Evolutionary conservation across 768 basidiomycete genomes (phyloP), one percentile per base, ranked within the genome.

Genomic region (Pisolithus orientalis): DNA sequence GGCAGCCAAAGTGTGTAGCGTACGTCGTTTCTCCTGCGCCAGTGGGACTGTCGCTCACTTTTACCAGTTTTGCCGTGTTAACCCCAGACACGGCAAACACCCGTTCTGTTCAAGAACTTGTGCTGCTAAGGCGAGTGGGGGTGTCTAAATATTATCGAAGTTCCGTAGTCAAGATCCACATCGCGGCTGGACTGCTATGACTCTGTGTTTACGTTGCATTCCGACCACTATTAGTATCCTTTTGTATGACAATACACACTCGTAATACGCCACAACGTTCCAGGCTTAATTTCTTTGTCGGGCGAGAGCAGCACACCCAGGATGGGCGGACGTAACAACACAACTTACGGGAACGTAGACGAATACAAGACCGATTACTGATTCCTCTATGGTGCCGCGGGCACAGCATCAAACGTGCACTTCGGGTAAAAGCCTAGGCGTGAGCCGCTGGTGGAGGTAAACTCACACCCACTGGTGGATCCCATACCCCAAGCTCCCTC

Each of bases 401-500:
- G 2, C 34, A 34, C 11, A 34, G 14, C 14, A 14, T 34, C 5
- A 34, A 14, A 32, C 31, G 31, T 10, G 31, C 31, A 11, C 34
- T 34, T 13, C 11, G 14, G 14, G 28, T 29, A 7, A 7, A 7
- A 14, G 34, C 34, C 34, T 34, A 34, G 13, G 34, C 34, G 34
- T 11, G 34, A 32, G 31, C 31, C 11, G 9, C 31, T 3, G 13
- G 44, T 24, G 28, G 39, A 7, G 40, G 28, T 43, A 40, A 8
- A 16, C 39, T 43, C 17, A 43, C 24, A 25, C 40, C 40, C 16
- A 25, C 13, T 21, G 49, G 39, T 6, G 92, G 86, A 58, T 90
- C 85, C 80, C 82, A 84, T 14, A 95, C 78, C 8, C 94, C 90
- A 21, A 96, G 73, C 63, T 96, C 92, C 56, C 72, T 77, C 72